Evolutionary conservation across 164 flowering plant genomes (phyloP), one percentile per base, ranked within the genome.

Genomic region (Dillenia suffruticosa): DNA sequence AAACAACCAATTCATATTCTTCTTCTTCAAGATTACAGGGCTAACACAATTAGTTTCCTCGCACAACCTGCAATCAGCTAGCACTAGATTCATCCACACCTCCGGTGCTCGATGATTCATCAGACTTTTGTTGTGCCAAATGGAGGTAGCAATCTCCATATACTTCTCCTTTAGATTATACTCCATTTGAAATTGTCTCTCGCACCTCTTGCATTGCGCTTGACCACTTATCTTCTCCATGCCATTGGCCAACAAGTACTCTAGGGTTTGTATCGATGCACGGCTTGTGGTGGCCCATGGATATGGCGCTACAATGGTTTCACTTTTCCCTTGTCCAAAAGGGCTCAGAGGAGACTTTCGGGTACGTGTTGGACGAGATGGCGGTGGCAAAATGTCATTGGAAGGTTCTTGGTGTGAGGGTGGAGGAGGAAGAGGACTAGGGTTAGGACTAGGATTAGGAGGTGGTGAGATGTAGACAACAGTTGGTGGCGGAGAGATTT

Each of bases 171-270:
- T 2, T 40, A 89, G 47, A 49, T 83, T 70, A 47, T 54, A 79
- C 63, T 58, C 78, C 7, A 83, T 63, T 5, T 49, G 32, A 52
- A 63, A 79, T 2, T 9, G 11, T 2, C 44, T 15, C 51, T 88
- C 81, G 63, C 98, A 92, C 8, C 61, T 48, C 74, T 77, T 84
- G 90, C 98, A 89, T 50, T 82, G 77, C 2, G 86, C 80, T 2
- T 80, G 77, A 0, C 98, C 96, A 3, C 62, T 9, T 17, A 89
- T 72, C 1, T 50, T 56, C 0, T 7, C 4, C 5, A 89, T 79
- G 8, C 68, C 62, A 0, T 16, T 70, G 0, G 65, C 5, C 2
- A 55, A 0, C 9, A 92, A 71, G 47, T 74, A 5, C 0, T 56
- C 9, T 2, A 79, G 32, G 32, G 56, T 56, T 45, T 68, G 72